Base-by-base conservation (phyloP, 2,329 filamentous ascomycete genomes). In the Aspergillus novoparasiticus region DNA sequence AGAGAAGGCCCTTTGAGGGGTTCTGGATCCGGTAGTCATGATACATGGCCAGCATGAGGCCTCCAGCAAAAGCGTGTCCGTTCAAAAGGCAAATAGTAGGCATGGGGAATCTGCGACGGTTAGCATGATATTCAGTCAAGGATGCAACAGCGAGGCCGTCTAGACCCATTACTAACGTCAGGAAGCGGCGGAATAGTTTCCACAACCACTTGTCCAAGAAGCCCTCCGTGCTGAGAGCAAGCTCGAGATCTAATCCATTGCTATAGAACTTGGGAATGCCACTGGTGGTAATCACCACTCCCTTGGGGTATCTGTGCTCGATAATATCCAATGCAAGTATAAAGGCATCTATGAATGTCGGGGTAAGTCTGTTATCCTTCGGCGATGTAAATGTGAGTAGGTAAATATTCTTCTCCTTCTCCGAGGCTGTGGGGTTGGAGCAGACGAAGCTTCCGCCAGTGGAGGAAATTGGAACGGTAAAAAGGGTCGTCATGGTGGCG, bases 11-110 rank as follows among this genome's bases (percentile, higher is more conserved):
- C 23, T 85, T 83, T 1, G 83, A 73, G 0, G 89, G 85, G 72
- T 90, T 90, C 81, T 92, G 90, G 68, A 95, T 83, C 32, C 92
- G 87, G 80, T 95, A 95, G 79, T 94, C 91, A 78, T 94, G 91
- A 78, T 90, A 87, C 86, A 93, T 91, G 63, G 90, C 87, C 11
- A 90, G 81, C 89, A 95, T 94, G 64, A 94, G 82, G n/a, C 90
- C 92, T 53, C 87, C 92, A 6, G 92, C 92, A 75, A 93, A 95
- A 60, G 89, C 87, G 76, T 96, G 92, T 26, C 92, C 92, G 70
- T 92, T 93, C 60, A 94, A 73, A 10, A 93, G 82, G n/a, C 91
- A 89, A 57, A 95, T 78, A 3, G 91, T 95, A 28, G 92, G 92
- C 90, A 94, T 93, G 16, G 91, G 90, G 73, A 88, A 94, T 59